phyloP scores from a whole-genome alignment of 768 basidiomycete species.

The Suillus subaureus region DNA sequence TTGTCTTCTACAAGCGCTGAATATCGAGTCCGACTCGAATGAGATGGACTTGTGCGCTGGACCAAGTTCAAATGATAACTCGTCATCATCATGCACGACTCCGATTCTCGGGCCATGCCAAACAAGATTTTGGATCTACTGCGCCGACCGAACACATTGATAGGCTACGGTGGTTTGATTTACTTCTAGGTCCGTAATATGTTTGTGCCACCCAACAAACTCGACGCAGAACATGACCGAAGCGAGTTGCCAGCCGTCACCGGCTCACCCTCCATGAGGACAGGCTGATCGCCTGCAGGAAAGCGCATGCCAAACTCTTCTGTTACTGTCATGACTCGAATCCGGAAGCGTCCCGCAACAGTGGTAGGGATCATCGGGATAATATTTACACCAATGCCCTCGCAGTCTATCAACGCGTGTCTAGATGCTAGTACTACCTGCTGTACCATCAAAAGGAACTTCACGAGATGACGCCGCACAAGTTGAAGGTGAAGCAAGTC shows the following conservation, averaged over 20 bases:
- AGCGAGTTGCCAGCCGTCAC: neutral
- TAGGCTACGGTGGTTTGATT: neutral
- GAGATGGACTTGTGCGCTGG: neutral
- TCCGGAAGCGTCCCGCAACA: neutral
- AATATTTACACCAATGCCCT: neutral
- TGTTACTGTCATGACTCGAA: neutral
- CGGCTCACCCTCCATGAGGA: neutral
- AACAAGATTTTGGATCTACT: neutral
- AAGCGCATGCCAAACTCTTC: neutral
- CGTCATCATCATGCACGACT: neutral
- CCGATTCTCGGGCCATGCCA: neutral
- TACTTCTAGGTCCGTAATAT: neutral
- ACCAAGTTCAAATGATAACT: neutral
- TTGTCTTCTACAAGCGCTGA: neutral
- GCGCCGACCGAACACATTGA: neutral
- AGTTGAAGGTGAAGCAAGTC: neutral
- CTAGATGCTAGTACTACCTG: neutral
- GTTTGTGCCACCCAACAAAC: neutral
- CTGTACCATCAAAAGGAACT: neutral
- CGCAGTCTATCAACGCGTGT: neutral
- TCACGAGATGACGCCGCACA: neutral
- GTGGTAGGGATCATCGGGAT: neutral
- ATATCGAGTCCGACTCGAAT: too few relatives aligned
- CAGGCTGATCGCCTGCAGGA: neutral
- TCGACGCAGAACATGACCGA: neutral